Evolutionary conservation across 345 rosid species (phyloP), one percentile per base, ranked within the genome.

Genomic region (Lagerstroemia speciosa): DNA sequence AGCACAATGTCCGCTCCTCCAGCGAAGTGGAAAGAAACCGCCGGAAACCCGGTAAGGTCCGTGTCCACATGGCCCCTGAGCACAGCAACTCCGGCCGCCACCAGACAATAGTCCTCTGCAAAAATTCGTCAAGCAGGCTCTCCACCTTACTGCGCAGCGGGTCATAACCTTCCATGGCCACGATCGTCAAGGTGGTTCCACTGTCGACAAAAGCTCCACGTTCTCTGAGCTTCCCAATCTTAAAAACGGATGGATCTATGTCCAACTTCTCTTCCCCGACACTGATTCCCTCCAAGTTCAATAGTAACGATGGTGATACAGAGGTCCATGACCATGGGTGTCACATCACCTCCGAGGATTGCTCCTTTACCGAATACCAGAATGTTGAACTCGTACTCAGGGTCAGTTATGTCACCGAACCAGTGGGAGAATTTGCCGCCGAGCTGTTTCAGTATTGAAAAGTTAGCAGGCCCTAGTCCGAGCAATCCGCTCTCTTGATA

Each of bases 21-120:
- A 0, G 75, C 75, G n/a, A 85, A 79, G 55, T 83, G 85, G 46
- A 83, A 78, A 14, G 81, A 76, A 4, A 81, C 81, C 0, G 45
- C 67, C 0, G 87, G 85, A 61, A 85, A 83, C 66, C 83, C 84
- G 0, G 46, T 7, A 4, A 82, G 75, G 22, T 83, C 85, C n/a
- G 36, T 62, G 1, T 61, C 70, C 27, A 72, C 62, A 3, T 2
- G 52, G 12, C 89, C 87, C 22, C 0, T 60, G 66, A 85, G 75
- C 87, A 83, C 65, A 83, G 37, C n/a, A 32, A 6, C 41, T 40
- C 65, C 11, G 75, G 38, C 0, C 22, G 22, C 19, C 16, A 6
- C 14, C 2, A 8, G n/a, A n/a, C n/a, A n/a, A 0, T 32, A 34
- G 30, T 64, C 46, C 46, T 15, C 31, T 57, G 17, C 33, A 72